Base-by-base conservation (phyloP, 2,329 filamentous ascomycete species). In the Arthrobotrys sinensis region DNA sequence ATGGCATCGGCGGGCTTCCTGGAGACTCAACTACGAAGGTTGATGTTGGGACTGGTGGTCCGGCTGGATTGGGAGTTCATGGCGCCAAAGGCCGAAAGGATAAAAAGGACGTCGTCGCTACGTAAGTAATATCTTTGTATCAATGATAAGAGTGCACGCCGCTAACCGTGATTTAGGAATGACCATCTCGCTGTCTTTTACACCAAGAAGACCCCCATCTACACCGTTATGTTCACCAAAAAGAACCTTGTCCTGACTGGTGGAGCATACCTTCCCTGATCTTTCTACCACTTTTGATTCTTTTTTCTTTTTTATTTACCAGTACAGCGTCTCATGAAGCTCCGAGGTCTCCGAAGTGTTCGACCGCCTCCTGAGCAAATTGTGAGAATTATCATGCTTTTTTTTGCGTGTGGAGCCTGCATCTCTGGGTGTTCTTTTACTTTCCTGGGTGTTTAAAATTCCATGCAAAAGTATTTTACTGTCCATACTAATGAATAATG, bases 151-250 rank as follows among this genome's bases (percentile, higher is more conserved):
- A 43, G 1, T n/a, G 14, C 34, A 19, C 16, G 5, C 24, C 14
- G 83, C 84, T 38, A 81, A 65, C 34, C 94, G 3, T 93, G 93
- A 82, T 92, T 64, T 53, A 82, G 81, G 0, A 91, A 94, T 0
- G 96, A 99, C 83, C 96, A 98, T 85, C 96, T 99, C 85, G 93
- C 90, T 80, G 94, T 93, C 0, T 98, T 97, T 83, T 91, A 93
- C 0, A 98, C 96, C 3, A 99, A 99, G 88, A 97, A 97, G 86
- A 95, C 92, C 14, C 94, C 95, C 0, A 93, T 98, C 10, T 93
- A 96, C 85, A 96, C 95, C 85, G 94, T 97, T 67, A 90, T 92
- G 82, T 97, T 97, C 82, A 98, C 96, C 2, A 88, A 93, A 78
- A 97, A 97, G 93, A 99, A 99, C 83, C 85, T 98, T 80, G 91